Evolutionary conservation across 2,329 filamentous ascomycete species (phyloP).

Genomic region (Ascochyta rabiei): DNA sequence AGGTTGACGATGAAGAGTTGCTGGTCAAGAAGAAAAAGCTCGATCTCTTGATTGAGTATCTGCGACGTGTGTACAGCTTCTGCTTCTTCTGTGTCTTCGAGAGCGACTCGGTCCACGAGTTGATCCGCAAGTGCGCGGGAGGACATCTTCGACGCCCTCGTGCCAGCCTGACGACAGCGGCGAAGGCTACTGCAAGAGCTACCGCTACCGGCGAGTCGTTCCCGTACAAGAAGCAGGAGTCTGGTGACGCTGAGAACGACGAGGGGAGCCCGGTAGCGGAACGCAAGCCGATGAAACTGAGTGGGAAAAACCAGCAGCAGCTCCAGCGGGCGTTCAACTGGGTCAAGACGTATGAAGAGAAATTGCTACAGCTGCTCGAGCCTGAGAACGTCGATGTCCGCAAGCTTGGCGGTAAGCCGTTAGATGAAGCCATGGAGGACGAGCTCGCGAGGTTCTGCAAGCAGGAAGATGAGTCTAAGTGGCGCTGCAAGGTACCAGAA

Average conservation of each 20-base stretch:
- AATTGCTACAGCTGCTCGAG: conserved; percentile 89
- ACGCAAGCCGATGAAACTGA: conserved; percentile 69
- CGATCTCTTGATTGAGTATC: conserved; percentile 93
- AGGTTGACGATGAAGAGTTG: conserved; percentile 87
- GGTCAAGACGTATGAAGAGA: conserved; percentile 98
- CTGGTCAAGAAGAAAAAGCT: conserved; percentile 95
- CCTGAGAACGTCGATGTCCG: conserved; percentile 84
- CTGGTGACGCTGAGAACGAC: conserved; percentile 68
- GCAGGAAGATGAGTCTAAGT: conserved; percentile 97
- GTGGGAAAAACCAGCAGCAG: conserved; percentile 84
- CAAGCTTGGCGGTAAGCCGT: conserved; percentile 86
- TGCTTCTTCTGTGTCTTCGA: conserved; percentile 99
- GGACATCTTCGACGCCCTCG: conserved; percentile 94
- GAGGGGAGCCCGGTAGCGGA: conserved; percentile 72
- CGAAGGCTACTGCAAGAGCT: conserved; percentile 83
- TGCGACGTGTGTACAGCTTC: conserved; percentile 96
- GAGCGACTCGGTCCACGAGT: conserved; percentile 93
- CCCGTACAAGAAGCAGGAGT: conserved; percentile 78
- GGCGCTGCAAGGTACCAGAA: conserved; percentile 93
- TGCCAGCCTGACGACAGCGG: conserved; percentile 80
- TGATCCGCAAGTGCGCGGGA: conserved; percentile 93
- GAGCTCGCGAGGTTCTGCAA: conserved; percentile 89
- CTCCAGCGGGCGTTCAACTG: conserved; percentile 95
- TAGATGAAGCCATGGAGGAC: conserved; percentile 85
- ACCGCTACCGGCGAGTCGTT: conserved; percentile 84